Conservation (phyloP, 306 rosid species). For the Rosa lucieae region DNA sequence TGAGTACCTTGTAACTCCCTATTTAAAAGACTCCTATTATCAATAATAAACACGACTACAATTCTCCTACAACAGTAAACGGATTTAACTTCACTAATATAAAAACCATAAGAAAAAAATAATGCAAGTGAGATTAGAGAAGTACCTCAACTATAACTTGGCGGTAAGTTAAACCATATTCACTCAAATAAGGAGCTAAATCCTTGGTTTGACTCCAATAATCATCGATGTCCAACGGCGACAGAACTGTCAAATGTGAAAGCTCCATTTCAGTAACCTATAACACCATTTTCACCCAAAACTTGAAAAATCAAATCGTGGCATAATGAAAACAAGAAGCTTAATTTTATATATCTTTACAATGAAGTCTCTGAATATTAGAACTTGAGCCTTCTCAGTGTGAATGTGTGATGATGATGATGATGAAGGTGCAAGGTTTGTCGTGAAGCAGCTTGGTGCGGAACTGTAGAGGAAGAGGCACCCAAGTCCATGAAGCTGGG, state of each 20-base stretch:
- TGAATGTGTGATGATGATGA: no score
- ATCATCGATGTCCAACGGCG: constrained; percentile 63
- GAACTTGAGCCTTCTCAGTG: no score
- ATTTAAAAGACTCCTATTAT: no score
- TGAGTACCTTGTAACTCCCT: no score
- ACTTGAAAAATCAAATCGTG: background rate
- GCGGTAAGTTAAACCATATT: constrained; percentile 54
- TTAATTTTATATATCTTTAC: no score
- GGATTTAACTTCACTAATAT: no score
- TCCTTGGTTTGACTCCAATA: constrained; percentile 61
- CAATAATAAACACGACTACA: no score
- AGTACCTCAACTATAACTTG: constrained; percentile 68
- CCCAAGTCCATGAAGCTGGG: constrained; percentile 18
- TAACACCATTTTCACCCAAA: background rate
- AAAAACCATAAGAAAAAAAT: no score
- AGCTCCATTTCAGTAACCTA: constrained; percentile 24
- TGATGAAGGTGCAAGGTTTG: no score
- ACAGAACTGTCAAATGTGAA: constrained; percentile 57
- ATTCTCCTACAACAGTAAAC: no score
- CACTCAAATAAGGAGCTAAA: constrained; percentile 53
- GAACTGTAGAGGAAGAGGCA: constrained; percentile 6
- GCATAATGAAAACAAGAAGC: background rate
- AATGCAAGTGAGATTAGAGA: background rate
- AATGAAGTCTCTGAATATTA: no score
- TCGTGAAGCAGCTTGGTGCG: background rate